phyloP scores from a whole-genome alignment of 805 yeast species.

The Candida broadrunensis region DNA sequence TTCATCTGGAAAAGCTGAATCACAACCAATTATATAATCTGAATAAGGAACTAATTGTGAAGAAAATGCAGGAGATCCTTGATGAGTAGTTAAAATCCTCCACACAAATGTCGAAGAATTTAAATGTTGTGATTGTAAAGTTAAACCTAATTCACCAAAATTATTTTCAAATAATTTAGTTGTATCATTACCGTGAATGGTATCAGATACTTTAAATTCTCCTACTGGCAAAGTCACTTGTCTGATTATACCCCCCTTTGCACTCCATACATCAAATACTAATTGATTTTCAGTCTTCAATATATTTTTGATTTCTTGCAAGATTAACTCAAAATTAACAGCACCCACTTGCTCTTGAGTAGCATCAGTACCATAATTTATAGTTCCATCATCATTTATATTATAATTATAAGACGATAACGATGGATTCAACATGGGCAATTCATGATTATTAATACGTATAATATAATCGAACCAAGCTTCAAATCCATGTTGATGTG shows the following conservation, averaged over 20 bases:
- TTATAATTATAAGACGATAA: constrained; percentile 25
- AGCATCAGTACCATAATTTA: constrained; percentile 31
- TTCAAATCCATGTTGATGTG: constrained; percentile 48
- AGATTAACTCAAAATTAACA: constrained; percentile 41
- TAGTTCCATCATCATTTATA: constrained; percentile 39
- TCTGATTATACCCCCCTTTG: constrained; percentile 69
- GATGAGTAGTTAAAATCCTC: constrained; percentile 74
- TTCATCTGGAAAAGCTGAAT: constrained; percentile 59
- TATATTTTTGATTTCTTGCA: constrained; percentile 38
- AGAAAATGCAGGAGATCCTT: constrained; percentile 74
- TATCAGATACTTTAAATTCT: constrained; percentile 6
- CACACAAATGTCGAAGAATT: constrained; percentile 78
- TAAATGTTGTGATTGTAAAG: constrained; percentile 76
- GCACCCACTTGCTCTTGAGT: constrained; percentile 31
- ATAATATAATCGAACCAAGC: constrained; percentile 86
- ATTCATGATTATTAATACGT: constrained; percentile 72
- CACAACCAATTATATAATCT: constrained; percentile 80
- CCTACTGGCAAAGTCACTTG: constrained; percentile 25
- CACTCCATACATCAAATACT: constrained; percentile 72
- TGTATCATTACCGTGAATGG: not conserved
- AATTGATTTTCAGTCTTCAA: constrained; percentile 35
- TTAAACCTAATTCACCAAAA: constrained; percentile 57
- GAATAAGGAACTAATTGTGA: constrained; percentile 83
- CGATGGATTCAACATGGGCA: constrained; percentile 37
- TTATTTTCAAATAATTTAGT: constrained; percentile 19